Evolutionary conservation across 768 basidiomycete genomes (phyloP).

Genomic region (Suillus luteus): DNA sequence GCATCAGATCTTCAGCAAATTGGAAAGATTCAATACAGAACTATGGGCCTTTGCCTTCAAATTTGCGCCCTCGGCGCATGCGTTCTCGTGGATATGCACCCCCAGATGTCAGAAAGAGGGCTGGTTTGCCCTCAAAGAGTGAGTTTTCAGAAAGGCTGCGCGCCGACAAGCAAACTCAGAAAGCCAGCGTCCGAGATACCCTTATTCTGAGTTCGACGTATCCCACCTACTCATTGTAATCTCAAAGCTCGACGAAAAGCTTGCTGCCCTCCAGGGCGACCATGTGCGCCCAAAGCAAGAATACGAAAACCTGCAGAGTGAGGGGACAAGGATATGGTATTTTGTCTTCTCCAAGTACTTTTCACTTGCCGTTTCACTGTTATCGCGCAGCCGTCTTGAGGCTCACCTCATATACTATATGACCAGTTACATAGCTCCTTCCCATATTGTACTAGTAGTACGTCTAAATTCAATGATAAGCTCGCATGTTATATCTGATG

Average conservation of each 20-base stretch:
- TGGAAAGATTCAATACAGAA: too few species aligned
- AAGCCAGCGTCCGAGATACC: slow-evolving; percentile 57
- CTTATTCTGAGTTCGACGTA: background rate
- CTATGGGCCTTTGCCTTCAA: too few species aligned
- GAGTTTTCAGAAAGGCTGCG: slow-evolving; percentile 52
- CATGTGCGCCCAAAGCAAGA: slow-evolving; percentile 49
- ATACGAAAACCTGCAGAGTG: slow-evolving; percentile 82
- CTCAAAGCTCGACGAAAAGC: slow-evolving; percentile 28
- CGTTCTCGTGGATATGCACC: too few species aligned
- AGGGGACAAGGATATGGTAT: slow-evolving; percentile 77
- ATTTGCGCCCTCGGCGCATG: too few species aligned
- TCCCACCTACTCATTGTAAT: slow-evolving; percentile 8
- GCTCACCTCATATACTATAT: too few species aligned
- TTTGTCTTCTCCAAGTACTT: slow-evolving; percentile 9
- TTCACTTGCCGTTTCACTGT: background rate
- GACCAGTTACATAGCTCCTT: too few species aligned
- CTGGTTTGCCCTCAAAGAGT: too few species aligned
- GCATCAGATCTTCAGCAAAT: background rate
- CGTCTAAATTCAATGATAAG: too few species aligned
- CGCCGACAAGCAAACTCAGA: slow-evolving; percentile 48
- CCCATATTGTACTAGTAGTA: too few species aligned
- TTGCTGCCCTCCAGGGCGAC: too few species aligned
- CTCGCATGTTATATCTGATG: too few species aligned
- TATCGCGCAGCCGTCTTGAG: slow-evolving; percentile 51
- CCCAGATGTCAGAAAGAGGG: too few species aligned